Base-by-base conservation (phyloP, 2,329 filamentous ascomycete species). In the Venturia asperata region DNA sequence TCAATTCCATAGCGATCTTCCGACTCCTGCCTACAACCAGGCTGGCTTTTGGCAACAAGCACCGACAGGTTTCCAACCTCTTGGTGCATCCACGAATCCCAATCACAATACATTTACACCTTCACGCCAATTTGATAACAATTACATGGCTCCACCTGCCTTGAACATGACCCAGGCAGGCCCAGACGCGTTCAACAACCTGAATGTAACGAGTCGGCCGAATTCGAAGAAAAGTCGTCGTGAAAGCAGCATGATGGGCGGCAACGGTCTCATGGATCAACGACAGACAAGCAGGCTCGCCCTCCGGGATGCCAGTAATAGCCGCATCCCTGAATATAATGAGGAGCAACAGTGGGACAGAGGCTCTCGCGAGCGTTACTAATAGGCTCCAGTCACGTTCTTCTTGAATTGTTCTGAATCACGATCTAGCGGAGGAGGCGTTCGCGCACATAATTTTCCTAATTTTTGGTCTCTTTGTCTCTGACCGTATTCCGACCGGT, bases 1-100 rank as follows among this genome's bases (percentile, higher is more conserved):
- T 67, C 86, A 88, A 71, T 85, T 86, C 78, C 87, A 87, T 72
- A 82, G 83, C 2, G 85, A 88, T 68, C 76, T 87, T n/a, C 84
- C 86, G 7, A 87, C 85, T 0, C 85, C 85, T 41, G 81, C 81
- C 2, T 87, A 87, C 71, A 82, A 83, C 65, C 84, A 86, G 69
- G 81, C 80, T 11, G 78, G 78, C 11, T 84, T 85, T 71, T 34
- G 64, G 49, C 58, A 60, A 41, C 30, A 64, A 47, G 24, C 52
- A 13, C 42, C 61, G 19, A 11, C 65, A 21, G 56, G 64, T 39
- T 74, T 74, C 67, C 64, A 66, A 42, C 66, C 68, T 49, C 41
- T 68, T 37, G 47, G 43, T 24, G 24, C 61, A 1, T 21, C 37
- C n/a, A 56, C 47, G 13, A 56, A 64, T 21, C 47, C 52, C 5